Conservation (phyloP, 495 filamentous ascomycete species). For the Aspergillus asperescens region DNA sequence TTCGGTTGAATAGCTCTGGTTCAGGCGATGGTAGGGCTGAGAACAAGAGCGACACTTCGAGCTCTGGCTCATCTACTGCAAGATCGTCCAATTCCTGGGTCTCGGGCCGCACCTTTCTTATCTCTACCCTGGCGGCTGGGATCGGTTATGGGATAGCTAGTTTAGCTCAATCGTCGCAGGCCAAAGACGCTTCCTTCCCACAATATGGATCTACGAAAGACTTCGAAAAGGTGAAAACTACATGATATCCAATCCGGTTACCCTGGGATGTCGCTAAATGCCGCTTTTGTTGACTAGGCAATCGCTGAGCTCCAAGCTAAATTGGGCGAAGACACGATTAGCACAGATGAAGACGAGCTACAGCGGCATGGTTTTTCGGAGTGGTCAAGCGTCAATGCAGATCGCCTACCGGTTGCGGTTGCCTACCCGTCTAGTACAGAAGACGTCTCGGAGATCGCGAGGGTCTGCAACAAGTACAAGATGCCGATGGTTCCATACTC, state of each 20-base stretch:
- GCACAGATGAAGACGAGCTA: conserved; percentile 77
- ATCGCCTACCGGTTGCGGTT: conserved; percentile 72
- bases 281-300: conserved; percentile 40
- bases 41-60: conserved; percentile 7
- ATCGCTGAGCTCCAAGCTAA: conserved; percentile 53
- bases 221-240: conserved; percentile 34
- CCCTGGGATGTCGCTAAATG: not conserved
- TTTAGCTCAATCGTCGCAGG: conserved; percentile 15
- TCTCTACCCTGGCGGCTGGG: conserved; percentile 33
- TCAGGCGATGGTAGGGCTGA: conserved; percentile 7
- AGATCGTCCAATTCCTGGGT: conserved; percentile 27
- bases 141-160: conserved; percentile 35
- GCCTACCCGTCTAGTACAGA: conserved; percentile 72
- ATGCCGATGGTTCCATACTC: conserved; percentile 84
- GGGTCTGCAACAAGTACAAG: conserved; percentile 73
- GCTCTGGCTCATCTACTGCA: conserved; percentile 15
- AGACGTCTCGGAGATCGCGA: conserved; percentile 74
- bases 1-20: conserved; percentile 23
- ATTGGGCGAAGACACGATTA: conserved; percentile 68
- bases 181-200: conserved; percentile 18
- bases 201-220: conserved; percentile 39
- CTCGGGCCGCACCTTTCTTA: conserved; percentile 25
- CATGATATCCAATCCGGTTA: not conserved
- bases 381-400: conserved; percentile 80
- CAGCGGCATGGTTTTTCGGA: conserved; percentile 80